Evolutionary conservation across 2,329 filamentous ascomycete genomes (phyloP), one percentile per base, ranked within the genome.

Genomic region (Cladophialophora carrionii): DNA sequence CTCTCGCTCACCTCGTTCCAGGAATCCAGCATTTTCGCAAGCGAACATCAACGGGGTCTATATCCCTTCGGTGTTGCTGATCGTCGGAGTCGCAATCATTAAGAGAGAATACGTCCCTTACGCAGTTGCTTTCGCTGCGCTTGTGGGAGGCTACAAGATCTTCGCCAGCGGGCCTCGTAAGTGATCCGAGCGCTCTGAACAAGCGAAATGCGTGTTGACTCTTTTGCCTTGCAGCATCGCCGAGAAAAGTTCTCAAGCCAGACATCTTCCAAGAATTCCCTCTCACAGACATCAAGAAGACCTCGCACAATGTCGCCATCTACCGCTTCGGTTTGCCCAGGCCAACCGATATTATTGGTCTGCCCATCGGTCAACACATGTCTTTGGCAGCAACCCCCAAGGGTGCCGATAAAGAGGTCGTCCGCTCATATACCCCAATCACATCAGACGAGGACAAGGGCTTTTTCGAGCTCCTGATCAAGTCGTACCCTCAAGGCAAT

Each of bases 331-430:
- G 85, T 70, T 90, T 99, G 48, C 93, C 93, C 63, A 84, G 84
- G 58, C 81, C 88, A 48, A 89, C 83, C 73, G 87, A 90, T 72
- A 92, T 97, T 77, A 91, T 98, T 74, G 95, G 95, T 75, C 90
- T 98, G 51, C 94, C 95, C 71, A 98, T 98, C 82, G 95, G 95
- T 76, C 95, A 99, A 83, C 95, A 99, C 84, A 97, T 99, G 80
- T 97, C 94, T 68, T 92, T 99, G 76, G 91, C 90, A 72, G 94
- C 92, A 62, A 87, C 85, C 63, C 86, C 92, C 67, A 87, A 91
- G 73, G 92, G 91, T 76, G 84, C 85, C 73, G 83, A 83, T 71
- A 94, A 95, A 81, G 90, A 96, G 76, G 89, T 96, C 70, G 88
- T 96, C 61, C 90, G 92, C 74, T 96, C 91, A 24, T 96, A 96